Base-by-base conservation (phyloP, 2,329 filamentous ascomycete genomes). In the Diaporthe citri region DNA sequence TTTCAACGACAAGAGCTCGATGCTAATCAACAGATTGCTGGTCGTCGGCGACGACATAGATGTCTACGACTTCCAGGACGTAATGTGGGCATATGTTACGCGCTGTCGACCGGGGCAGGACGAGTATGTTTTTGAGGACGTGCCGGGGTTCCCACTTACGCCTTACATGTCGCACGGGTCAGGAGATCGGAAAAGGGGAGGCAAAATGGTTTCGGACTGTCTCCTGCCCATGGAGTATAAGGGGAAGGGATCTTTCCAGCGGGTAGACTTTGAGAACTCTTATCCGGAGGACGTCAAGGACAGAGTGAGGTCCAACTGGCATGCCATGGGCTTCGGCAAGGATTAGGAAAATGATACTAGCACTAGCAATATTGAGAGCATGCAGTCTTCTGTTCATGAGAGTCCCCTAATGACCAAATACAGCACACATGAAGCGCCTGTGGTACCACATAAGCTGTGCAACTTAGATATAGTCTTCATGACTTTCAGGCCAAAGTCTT, bases 71-170 rank as follows among this genome's bases (percentile, higher is more conserved):
- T 56, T 56, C 15, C 5, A 34, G 8, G 52, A 56, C 13, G 52
- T 3, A 87, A 89, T 70, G 85, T 89, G 69, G 86, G 89, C 67
- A 80, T 86, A 0, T 86, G 86, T 75, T 77, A 89, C 87, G 0
- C 82, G 87, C 0, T 89, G 87, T 73, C 82, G 86, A 0, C 86
- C 86, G 0, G 81, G 80, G 0, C 77, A 79, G 2, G 86, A 88
- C 52, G 87, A 89, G 77, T 82, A 80, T 2, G 81, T 85, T 73
- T 88, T 83, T 64, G 83, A 87, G n/a, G 84, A 88, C 46, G 83
- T 85, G 2, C 77, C 76, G 1, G 85, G 83, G 0, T 87, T 87
- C 76, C 83, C 84, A 0, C 76, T 89, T 2, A 84, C 86, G 22
- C 87, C 87, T 1, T 89, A 87, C 74, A 87, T 87, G 83, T 79